These are phyloP conservation scores for Heliamphora exappendiculata DNA, from an alignment of 148 eudicot species.

Conservation along the genomic window DNA sequence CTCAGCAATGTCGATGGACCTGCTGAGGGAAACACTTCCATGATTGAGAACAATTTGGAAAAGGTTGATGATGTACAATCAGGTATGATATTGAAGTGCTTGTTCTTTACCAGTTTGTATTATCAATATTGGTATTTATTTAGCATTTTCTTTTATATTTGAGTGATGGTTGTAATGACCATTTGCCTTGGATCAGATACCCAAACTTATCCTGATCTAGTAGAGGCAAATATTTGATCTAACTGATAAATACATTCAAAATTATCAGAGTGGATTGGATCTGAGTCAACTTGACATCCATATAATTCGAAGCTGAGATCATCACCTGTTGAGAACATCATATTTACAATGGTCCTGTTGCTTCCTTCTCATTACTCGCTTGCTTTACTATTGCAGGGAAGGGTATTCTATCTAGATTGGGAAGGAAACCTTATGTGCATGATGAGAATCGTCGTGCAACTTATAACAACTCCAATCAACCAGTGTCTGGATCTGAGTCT, in stretches of 20 bases:
- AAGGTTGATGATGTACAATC: conserved; percentile 49
- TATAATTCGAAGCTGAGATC: background rate
- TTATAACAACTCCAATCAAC: conserved; percentile 37
- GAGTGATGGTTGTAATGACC: background rate
- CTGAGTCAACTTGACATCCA: background rate
- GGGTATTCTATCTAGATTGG: conserved; percentile 38
- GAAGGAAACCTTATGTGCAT: conserved; percentile 40
- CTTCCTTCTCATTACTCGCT: conserved; percentile 9
- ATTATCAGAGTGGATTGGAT: background rate
- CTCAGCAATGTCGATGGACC: conserved; percentile 34
- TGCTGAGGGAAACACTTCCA: conserved; percentile 40
- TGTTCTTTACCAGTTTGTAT: background rate
- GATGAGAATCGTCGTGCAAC: conserved; percentile 77
- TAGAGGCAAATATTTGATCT: background rate
- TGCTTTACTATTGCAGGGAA: conserved; percentile 38
- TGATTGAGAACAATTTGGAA: conserved; percentile 41
- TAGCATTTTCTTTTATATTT: background rate
- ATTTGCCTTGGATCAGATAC: background rate
- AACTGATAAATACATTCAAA: background rate
- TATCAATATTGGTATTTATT: background rate
- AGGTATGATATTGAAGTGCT: conserved; percentile 34
- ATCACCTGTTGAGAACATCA: conserved; percentile 1
- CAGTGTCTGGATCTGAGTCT: conserved; percentile 35
- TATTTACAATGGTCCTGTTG: background rate
- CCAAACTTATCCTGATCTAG: background rate